Percentiles rank a stretch among this genome's conserved stretches.
These are phyloP conservation scores for Geosiphon pyriformis DNA, from an alignment of 192 early-diverging fungal species.

Conservation along the genomic window DNA sequence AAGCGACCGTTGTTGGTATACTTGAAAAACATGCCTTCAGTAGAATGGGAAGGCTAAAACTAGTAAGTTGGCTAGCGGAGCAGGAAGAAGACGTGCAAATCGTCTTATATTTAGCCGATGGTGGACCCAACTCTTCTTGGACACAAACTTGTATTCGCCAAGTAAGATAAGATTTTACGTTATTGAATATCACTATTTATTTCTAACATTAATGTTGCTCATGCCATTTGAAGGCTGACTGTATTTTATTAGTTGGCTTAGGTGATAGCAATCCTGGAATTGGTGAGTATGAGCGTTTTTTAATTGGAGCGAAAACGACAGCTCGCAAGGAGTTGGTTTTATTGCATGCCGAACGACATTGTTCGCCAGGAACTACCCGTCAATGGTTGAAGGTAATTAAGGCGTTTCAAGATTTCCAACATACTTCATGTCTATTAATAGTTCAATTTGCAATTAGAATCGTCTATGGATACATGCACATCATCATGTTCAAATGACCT, in stretches of 20 bases:
- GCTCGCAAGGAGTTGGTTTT: constrained; percentile 96
- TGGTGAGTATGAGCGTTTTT: constrained; percentile 87
- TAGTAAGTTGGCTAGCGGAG: constrained; percentile 89
- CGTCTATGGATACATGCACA: constrained; percentile 94
- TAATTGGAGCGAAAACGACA: constrained; percentile 93
- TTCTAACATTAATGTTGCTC: too few species aligned
- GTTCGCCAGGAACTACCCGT: constrained; percentile 77
- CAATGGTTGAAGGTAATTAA: constrained; percentile 74
- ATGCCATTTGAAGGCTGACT: constrained; percentile 77
- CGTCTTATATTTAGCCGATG: constrained; percentile 94
- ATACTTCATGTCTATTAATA: constrained; percentile 1
- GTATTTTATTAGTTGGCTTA: constrained; percentile 88
- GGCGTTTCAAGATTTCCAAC: neutral
- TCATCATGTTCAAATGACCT: constrained; percentile 89
- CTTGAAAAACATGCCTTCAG: constrained; percentile 91
- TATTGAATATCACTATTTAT: too few species aligned
- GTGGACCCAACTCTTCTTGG: constrained; percentile 85
- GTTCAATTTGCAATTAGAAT: constrained; percentile 36
- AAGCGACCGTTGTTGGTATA: constrained; percentile 67
- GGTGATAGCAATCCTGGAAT: constrained; percentile 85
- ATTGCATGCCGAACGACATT: constrained; percentile 72
- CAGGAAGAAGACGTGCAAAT: constrained; percentile 84
- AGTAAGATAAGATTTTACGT: constrained; percentile 15
- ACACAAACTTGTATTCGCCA: constrained; percentile 94
- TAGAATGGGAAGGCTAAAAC: constrained; percentile 86